These are phyloP conservation scores for Pichia sp. DNA, from an alignment of 1,139 yeast species.

Conservation along the genomic window DNA sequence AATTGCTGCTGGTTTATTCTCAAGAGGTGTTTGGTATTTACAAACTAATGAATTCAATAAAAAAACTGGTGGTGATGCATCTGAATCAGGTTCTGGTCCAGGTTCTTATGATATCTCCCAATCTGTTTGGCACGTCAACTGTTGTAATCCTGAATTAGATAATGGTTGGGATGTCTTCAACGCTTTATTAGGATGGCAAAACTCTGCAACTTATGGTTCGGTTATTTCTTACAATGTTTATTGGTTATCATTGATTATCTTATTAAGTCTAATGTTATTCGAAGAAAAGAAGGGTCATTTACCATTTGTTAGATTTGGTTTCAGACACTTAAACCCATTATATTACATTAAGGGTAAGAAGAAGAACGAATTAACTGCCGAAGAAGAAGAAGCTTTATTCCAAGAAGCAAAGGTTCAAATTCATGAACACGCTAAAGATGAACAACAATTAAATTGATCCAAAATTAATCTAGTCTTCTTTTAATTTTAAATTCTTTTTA, in stretches of 20 bases:
- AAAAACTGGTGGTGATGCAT: slow-evolving; percentile 79
- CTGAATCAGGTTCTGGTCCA: slow-evolving; percentile 85
- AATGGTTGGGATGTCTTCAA: slow-evolving; percentile 93
- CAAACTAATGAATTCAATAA: slow-evolving; percentile 58
- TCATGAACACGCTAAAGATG: slow-evolving; percentile 24
- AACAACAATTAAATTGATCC: not conserved
- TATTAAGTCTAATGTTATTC: slow-evolving; percentile 53
- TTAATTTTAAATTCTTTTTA: too few species aligned
- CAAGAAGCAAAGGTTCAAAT: slow-evolving; percentile 35
- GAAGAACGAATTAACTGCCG: slow-evolving; percentile 49
- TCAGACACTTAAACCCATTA: slow-evolving; percentile 61
- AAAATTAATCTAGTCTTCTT: too few species aligned
- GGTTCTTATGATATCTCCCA: slow-evolving; percentile 77
- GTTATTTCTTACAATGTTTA: slow-evolving; percentile 77
- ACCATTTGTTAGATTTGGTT: slow-evolving; percentile 47
- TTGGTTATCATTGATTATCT: slow-evolving; percentile 60
- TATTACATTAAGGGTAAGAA: slow-evolving; percentile 63
- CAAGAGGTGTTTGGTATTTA: slow-evolving; percentile 85
- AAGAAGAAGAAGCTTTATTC: slow-evolving; percentile 51
- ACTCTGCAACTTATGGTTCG: slow-evolving; percentile 84
- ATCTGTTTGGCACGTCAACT: slow-evolving; percentile 89
- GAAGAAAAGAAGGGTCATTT: slow-evolving; percentile 66
- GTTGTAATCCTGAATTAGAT: slow-evolving; percentile 85
- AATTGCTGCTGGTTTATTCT: slow-evolving; percentile 82
- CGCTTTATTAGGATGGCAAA: slow-evolving; percentile 85